Base-by-base conservation (phyloP, 1,139 yeast species). In the Debaryomycetaceae sp. region DNA sequence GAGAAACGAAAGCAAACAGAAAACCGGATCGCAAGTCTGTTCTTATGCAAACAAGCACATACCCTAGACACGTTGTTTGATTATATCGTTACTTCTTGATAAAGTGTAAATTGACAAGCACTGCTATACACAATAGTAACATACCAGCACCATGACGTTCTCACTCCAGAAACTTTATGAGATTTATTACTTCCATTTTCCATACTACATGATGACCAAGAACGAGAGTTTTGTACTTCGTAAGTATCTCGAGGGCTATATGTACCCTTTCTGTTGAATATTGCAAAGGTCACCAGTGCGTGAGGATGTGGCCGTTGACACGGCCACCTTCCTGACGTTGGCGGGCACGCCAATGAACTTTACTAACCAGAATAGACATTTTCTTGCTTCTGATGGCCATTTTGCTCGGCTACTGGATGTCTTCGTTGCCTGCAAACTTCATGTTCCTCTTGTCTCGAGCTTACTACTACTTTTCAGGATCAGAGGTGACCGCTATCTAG, bases 131-230 rank as follows among this genome's bases (percentile, higher is more conserved):
- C 20, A 17, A 17, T 17, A 17, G 20, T 4, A 17, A 17, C 20
- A 17, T 17, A 17, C 20, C 11, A 11, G 31, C 31, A 27, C 4
- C 8, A 51, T 48, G 49, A 34, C 47, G 20, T 37, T 41, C 37
- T 47, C 60, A 22, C 42, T 46, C 30, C 52, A 45, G 39, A 54
- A 53, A 46, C 36, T 62, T 34, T 65, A 67, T 54, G 55, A 61
- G 42, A 52, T 65, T 48, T 66, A 69, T 53, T 70, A 68, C 57
- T 61, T 65, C 53, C 67, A 66, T 46, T 63, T 71, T 47, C 76
- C 76, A 22, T 65, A 60, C 46, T 58, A 56, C 45, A 71, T 71
- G 75, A 64, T 71, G 58, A 71, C 76, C 22, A 52, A 53, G 39
- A 55, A 62, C 7, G 76, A 71, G 55, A 55, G 66, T n/a, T 42